Evolutionary conservation across 441 rosid genomes (phyloP).

Genomic region (Euphorbia schlechtendalii): DNA sequence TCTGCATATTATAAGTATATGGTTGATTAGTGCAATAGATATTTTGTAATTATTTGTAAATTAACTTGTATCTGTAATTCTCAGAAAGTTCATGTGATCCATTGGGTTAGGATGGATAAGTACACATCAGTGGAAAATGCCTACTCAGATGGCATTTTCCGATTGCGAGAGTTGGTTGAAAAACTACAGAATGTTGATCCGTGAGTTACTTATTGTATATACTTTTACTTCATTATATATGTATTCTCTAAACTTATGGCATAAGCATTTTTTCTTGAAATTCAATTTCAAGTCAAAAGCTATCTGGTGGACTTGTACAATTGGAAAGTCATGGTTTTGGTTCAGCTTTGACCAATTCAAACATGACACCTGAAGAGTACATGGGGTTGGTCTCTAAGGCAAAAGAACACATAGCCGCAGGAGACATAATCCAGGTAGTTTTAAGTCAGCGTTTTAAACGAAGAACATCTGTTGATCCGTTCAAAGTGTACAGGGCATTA

Average conservation of each 20-base stretch:
- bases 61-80: too few relatives aligned
- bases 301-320: slow-evolving; percentile 55
- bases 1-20: too few relatives aligned
- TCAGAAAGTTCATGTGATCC: too few relatives aligned
- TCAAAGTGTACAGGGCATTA: slow-evolving; percentile 83
- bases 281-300: slow-evolving; percentile 54
- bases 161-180: slow-evolving; percentile 48
- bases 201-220: slow-evolving; percentile 39
- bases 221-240: slow-evolving; percentile 15
- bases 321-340: slow-evolving; percentile 57
- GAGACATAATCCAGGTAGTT: too few relatives aligned
- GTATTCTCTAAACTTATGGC: slow-evolving; percentile 14
- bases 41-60: too few relatives aligned
- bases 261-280: too few relatives aligned
- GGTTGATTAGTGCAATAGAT: too few relatives aligned
- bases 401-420: slow-evolving; percentile 78
- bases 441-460: too few relatives aligned
- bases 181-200: slow-evolving; percentile 53
- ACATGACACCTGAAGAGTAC: slow-evolving; percentile 63
- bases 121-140: slow-evolving; percentile 57
- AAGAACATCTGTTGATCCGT: slow-evolving; percentile 88
- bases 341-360: slow-evolving; percentile 53
- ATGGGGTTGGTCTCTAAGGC: slow-evolving; percentile 59
- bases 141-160: slow-evolving; percentile 48
- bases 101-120: too few relatives aligned